Base-by-base conservation (phyloP, 805 yeast species). In the Saccharomycopsis sp. region DNA sequence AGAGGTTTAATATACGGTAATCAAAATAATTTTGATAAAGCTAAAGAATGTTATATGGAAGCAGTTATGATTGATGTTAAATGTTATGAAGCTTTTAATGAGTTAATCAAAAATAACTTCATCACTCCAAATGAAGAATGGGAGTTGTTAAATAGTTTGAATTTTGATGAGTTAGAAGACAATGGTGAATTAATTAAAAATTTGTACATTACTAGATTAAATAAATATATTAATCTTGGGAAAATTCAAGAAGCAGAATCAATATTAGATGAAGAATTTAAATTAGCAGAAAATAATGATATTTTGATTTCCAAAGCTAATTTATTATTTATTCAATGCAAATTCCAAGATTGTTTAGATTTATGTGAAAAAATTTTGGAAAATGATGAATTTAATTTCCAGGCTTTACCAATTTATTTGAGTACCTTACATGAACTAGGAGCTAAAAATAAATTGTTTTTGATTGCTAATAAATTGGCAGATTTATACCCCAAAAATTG, bases 31-130 rank as follows among this genome's bases (percentile, higher is more conserved):
- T 79, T 84, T 52, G 92, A 81, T 17, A 68, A 72, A 46, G 97
- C 97, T 0, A 86, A 83, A 52, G 87, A 82, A 40, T 80, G 92
- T 39, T 87, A 76, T 52, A 76, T 77, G 53, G 95, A 86, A 53
- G 96, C 97, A 1, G 76, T 88, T 0, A 51, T 74, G 49, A 85
- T 84, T 2, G 97, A 89, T 58, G 87, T 83, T 5, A 85, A 87
- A 57, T 92, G 96, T 59, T 89, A 67, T 57, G 98, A 89, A 50
- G 96, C 97, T 1, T 86, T 86, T 56, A 74, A 83, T 51, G 87
- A 82, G 54, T 67, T 89, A 37, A 70, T 83, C 1, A 62, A 70
- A 32, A 80, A 81, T 50, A 79, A 79, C 52, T 68, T 86, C 51
- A 62, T 89, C 60, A 72, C 92, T 0, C 95, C 96, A 0, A 59